phyloP scores from a whole-genome alignment of 177 flowering plant species.

The Vitis hybrid region DNA sequence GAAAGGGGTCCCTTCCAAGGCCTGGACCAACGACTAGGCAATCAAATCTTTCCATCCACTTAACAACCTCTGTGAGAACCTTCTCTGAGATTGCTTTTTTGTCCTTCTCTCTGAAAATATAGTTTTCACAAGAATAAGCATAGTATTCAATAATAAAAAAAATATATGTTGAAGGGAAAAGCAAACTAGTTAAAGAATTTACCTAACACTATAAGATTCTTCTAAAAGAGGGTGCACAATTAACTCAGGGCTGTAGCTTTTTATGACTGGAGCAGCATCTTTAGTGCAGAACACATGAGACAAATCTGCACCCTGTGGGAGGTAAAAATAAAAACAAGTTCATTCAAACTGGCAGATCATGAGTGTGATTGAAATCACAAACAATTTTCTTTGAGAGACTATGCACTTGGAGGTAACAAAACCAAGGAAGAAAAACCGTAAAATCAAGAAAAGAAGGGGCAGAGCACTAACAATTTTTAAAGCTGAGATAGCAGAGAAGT shows the following conservation, averaged over 20 bases:
- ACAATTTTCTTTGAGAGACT: background rate
- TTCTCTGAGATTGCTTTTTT: slow-evolving; percentile 37
- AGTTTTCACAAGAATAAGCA: slow-evolving; percentile 12
- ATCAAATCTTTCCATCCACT: slow-evolving; percentile 98
- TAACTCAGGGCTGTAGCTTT: slow-evolving; percentile 95
- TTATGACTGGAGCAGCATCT: slow-evolving; percentile 94
- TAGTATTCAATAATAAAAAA: background rate
- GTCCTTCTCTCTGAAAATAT: slow-evolving; percentile 64
- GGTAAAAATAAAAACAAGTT: slow-evolving; percentile 1
- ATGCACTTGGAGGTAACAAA: background rate
- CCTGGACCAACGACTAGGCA: slow-evolving; percentile 98
- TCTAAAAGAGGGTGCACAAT: slow-evolving; percentile 95
- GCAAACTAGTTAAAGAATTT: background rate
- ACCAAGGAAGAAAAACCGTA: background rate
- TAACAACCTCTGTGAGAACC: slow-evolving; percentile 78
- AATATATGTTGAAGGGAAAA: background rate
- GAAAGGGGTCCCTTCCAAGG: slow-evolving; percentile 96
- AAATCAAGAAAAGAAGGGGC: background rate
- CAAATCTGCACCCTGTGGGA: slow-evolving; percentile 89
- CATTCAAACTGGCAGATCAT: background rate
- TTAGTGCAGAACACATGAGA: slow-evolving; percentile 96
- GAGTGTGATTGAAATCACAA: background rate
- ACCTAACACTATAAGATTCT: slow-evolving; percentile 90
- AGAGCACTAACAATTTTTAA: slow-evolving; percentile 76
- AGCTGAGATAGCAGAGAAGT: slow-evolving; percentile 97